phyloP scores from a whole-genome alignment of 2,329 filamentous ascomycete species.

The Knufia fluminis region DNA sequence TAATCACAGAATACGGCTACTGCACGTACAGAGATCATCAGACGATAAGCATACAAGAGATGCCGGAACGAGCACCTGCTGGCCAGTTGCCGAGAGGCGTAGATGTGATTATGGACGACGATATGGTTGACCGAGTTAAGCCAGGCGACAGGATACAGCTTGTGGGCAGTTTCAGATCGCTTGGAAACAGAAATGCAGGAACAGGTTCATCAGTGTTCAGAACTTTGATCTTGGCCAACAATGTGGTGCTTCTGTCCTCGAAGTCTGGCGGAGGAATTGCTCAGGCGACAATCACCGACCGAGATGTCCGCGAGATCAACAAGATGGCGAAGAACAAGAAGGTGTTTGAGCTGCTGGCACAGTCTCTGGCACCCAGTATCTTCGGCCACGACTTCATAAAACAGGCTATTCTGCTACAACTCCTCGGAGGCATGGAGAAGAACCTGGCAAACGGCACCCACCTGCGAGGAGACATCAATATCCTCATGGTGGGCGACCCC shows the following conservation, averaged over 20 bases:
- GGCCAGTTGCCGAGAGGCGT: conserved; percentile 92
- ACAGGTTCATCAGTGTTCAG: conserved; percentile 90
- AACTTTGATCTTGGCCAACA: conserved; percentile 87
- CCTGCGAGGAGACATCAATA: conserved; percentile 96
- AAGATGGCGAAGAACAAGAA: conserved; percentile 92
- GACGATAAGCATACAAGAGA: conserved; percentile 96
- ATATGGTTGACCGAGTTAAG: conserved; percentile 88
- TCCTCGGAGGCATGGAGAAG: conserved; percentile 94
- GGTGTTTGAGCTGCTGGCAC: conserved; percentile 82
- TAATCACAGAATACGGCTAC: conserved; percentile 92
- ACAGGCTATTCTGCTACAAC: conserved; percentile 90
- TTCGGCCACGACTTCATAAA: conserved; percentile 97
- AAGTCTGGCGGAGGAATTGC: conserved; percentile 94
- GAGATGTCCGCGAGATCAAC: conserved; percentile 97
- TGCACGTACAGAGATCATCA: conserved; percentile 95
- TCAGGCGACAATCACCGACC: conserved; percentile 85
- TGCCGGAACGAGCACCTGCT: conserved; percentile 92
- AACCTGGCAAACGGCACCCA: conserved; percentile 97
- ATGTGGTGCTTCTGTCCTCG: conserved; percentile 85
- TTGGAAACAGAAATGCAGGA: conserved; percentile 88
- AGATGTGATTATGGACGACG: conserved; percentile 93
- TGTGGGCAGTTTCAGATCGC: conserved; percentile 88
- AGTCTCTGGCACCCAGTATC: conserved; percentile 91
- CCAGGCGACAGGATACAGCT: conserved; percentile 93
- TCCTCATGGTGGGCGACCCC: conserved; percentile 97